Evolutionary conservation across 768 basidiomycete species (phyloP).

Genomic region (Pholiota microspora): DNA sequence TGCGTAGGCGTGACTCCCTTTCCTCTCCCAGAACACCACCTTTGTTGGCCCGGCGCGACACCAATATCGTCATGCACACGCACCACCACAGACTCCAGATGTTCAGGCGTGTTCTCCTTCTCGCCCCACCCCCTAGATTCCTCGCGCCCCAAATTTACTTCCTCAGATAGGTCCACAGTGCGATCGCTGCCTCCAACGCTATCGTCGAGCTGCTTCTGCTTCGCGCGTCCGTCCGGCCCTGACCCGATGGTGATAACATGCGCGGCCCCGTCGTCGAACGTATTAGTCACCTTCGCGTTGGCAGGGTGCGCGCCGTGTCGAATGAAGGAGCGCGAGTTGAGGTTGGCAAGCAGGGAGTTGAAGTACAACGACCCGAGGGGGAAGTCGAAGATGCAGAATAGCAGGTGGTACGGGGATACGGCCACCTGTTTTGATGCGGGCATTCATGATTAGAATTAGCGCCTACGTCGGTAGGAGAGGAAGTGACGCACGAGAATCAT

Average conservation of each 20-base stretch:
- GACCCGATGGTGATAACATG: not conserved
- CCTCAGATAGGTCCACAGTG: not conserved
- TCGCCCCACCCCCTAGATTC: not conserved
- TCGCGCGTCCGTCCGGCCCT: not conserved
- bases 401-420: not conserved
- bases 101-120: not conserved
- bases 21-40: not conserved
- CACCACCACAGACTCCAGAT: not conserved
- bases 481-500: not conserved
- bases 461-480: not conserved
- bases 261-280: not conserved
- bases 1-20: not conserved
- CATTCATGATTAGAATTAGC: not conserved
- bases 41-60: not conserved
- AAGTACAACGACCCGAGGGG: not conserved
- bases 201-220: not conserved
- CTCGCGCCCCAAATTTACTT: not conserved
- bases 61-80: not conserved
- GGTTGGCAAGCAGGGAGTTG: not conserved
- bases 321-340: not conserved
- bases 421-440: not conserved
- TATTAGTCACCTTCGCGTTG: not conserved
- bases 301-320: not conserved
- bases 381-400: not conserved
- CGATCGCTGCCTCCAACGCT: not conserved